phyloP scores from a whole-genome alignment of 2,329 filamentous ascomycete species.

The Metarhizium anisopliae region DNA sequence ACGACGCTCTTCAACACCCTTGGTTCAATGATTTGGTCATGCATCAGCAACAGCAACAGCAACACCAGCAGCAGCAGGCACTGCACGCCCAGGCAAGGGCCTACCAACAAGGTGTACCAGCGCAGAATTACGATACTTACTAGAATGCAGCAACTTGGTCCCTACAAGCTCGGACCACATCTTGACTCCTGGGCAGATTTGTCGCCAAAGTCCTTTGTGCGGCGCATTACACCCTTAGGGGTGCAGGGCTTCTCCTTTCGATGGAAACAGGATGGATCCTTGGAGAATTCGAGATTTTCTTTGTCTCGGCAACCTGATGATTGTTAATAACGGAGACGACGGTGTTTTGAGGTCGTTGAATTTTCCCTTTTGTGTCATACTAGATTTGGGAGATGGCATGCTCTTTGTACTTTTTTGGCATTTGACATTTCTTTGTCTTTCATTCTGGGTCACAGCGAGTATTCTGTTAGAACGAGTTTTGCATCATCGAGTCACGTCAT shows the following conservation, averaged over 20 bases:
- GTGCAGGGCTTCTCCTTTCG: neutral
- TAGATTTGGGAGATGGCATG: neutral
- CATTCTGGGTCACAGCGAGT: neutral
- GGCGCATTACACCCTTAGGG: neutral
- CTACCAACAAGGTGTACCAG: slow-evolving; percentile 30
- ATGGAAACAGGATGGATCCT: neutral
- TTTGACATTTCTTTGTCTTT: neutral
- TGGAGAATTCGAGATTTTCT: neutral
- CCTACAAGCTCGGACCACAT: neutral
- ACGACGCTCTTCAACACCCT: slow-evolving; percentile 77
- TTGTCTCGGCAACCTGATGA: neutral
- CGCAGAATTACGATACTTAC: slow-evolving; percentile 29
- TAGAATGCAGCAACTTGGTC: slow-evolving; percentile 11
- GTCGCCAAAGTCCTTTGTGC: neutral
- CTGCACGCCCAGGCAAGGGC: slow-evolving; percentile 33
- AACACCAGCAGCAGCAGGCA: slow-evolving; percentile 22
- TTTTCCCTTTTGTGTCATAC: neutral
- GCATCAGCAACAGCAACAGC: slow-evolving; percentile 37
- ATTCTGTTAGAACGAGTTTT: neutral
- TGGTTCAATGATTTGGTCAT: slow-evolving; percentile 78
- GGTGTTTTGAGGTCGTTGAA: neutral
- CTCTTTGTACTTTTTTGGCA: neutral
- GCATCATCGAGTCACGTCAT: neutral
- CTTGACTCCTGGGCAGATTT: neutral
- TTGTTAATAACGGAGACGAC: neutral